Percentiles rank a stretch among this genome's conserved stretches.
Evolutionary conservation across 2,329 filamentous ascomycete genomes (phyloP).

Genomic region (Cladosporium sp.): DNA sequence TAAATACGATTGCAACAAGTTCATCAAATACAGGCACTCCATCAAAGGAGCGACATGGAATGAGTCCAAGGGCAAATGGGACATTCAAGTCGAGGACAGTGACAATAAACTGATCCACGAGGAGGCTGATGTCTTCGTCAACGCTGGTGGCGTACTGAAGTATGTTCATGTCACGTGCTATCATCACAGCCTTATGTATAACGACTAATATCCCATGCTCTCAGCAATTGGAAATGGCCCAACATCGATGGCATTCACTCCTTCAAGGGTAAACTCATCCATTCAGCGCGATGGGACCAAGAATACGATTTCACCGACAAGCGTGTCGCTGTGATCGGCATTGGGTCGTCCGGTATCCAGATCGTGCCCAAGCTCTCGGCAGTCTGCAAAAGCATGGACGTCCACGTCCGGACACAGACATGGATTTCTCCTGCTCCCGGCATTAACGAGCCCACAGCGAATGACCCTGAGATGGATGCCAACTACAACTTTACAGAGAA

Average conservation of each 20-base stretch:
- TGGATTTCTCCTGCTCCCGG: conserved; percentile 9
- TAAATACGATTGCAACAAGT: conserved; percentile 36
- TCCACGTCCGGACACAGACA: conserved; percentile 7
- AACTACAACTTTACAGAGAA: not conserved
- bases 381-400: conserved; percentile 4
- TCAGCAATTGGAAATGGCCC: conserved; percentile 36
- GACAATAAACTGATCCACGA: conserved; percentile 3
- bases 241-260: conserved; percentile 34
- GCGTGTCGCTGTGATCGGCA: conserved; percentile 33
- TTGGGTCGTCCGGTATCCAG: conserved; percentile 29
- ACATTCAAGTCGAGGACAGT: conserved; percentile 6
- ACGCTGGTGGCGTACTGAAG: conserved; percentile 22
- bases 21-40: not conserved
- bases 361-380: conserved; percentile 25
- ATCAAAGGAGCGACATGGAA: conserved; percentile 10
- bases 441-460: conserved; percentile 5
- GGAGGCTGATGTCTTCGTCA: conserved; percentile 14
- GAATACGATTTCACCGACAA: conserved; percentile 29
- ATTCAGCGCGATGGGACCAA: conserved; percentile 36
- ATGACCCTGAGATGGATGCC: conserved; percentile 1
- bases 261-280: conserved; percentile 36
- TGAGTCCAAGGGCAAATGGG: conserved; percentile 12
- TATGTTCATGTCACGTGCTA: not conserved
- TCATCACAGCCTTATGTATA: not conserved
- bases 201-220: not conserved